Evolutionary conservation across 1,284 basidiomycete species (phyloP), one percentile per base, ranked within the genome.

Genomic region (Ustilago hordei): DNA sequence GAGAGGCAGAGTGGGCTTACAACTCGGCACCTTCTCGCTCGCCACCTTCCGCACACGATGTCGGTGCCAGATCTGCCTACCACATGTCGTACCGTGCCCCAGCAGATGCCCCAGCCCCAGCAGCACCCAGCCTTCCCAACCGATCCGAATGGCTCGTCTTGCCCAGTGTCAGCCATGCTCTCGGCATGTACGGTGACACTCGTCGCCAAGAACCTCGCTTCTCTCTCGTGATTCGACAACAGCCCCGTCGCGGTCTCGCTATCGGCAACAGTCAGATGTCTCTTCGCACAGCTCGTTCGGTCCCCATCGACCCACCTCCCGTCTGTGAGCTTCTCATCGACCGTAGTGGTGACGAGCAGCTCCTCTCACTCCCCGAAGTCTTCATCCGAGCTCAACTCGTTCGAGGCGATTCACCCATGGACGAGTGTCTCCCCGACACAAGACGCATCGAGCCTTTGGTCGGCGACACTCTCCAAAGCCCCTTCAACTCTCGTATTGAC

Each of bases 261-360:
- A 70, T 78, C 43, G 70, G 75, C 28, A 78, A 73, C 67, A 78
- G 75, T 19, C 75, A 78, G 57, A 78, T 78, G 70, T 73, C 70
- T 17, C 56, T 78, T 0, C 70, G 75, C 19, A 70, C 67, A 2
- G 75, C 75, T 7, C 67, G 75, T 0, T 78, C 75, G 8, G 54
- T 78, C 4, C 75, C 75, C 36, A 65, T 78, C 48, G 75, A 78
- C 39, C 75, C 75, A 1, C 75, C 75, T 2, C 75, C 75, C 35
- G 75, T 74, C 23, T 78, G 75, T 67, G 75, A 78, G 48, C 57
- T 78, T n/a, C 70, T 78, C 41, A 65, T 78, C 57, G 63, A 78
- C 56, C 63, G 64, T 19, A 55, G 39, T 23, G 75, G 70, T 6
- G 75, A 78, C 48, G 75, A 78, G 55, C 76, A 78, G 41, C 68